Conservation (phyloP, 257 asterid genomes). For the Rubia yunnanensis region DNA sequence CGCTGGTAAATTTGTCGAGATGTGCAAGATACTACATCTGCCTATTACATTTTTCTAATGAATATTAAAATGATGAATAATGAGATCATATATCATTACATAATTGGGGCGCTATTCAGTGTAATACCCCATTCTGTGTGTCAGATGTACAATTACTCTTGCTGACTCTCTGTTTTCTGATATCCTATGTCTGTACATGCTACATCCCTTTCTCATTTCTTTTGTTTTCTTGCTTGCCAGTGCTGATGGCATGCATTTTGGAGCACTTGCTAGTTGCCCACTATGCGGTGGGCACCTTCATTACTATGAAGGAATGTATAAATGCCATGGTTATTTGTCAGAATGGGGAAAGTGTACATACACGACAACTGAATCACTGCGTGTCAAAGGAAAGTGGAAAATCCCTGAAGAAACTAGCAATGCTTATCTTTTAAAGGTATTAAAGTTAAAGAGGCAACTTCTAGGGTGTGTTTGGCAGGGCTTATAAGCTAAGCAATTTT, state of each 20-base stretch:
- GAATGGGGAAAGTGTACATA: conserved; percentile 90
- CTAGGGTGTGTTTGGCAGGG: too few relatives aligned
- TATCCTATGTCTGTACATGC: neutral
- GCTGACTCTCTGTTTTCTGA: neutral
- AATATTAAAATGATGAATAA: neutral
- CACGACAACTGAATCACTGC: conserved; percentile 63
- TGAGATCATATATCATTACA: neutral
- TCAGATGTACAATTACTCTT: neutral
- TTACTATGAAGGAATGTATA: conserved; percentile 72
- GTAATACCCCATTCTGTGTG: neutral
- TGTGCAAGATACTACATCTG: neutral
- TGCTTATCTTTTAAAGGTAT: conserved; percentile 71
- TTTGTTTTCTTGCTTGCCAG: conserved; percentile 26
- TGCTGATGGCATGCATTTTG: conserved; percentile 95
- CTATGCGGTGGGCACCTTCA: conserved; percentile 72
- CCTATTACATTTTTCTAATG: neutral
- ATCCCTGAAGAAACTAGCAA: conserved; percentile 66
- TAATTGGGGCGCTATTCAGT: neutral
- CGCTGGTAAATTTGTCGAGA: conserved; percentile 46
- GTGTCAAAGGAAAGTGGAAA: conserved; percentile 82
- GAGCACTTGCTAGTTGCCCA: conserved; percentile 72
- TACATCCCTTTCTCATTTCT: conserved; percentile 4
- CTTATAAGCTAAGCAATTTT: too few relatives aligned
- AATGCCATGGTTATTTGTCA: conserved; percentile 71
- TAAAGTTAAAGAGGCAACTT: conserved; percentile 13